Conservation (phyloP, 2,329 filamentous ascomycete species). For the Verticillium albo-atrum region DNA sequence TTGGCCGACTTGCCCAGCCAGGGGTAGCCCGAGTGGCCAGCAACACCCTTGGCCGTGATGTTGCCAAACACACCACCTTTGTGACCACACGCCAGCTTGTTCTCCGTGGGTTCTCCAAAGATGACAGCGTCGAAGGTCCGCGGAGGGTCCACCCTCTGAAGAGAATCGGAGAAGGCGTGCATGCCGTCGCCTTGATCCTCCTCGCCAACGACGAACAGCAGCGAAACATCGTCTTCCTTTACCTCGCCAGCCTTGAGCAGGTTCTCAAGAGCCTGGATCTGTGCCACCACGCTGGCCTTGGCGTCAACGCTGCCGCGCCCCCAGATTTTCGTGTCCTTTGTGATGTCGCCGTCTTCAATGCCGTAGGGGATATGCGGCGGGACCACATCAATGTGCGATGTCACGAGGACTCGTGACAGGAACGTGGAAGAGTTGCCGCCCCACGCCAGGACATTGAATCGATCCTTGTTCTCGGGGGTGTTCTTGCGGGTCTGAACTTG, state of each 20-base stretch:
- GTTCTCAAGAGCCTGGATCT: conserved; percentile 63
- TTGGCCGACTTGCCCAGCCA: conserved; percentile 85
- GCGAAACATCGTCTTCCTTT: conserved; percentile 46
- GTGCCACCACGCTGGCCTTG: conserved; percentile 67
- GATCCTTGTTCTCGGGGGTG: conserved; percentile 22
- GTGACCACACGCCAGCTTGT: conserved; percentile 83
- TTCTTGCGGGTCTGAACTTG: conserved; percentile 29
- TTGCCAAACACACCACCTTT: conserved; percentile 75
- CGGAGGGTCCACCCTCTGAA: conserved; percentile 25
- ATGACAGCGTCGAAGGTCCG: conserved; percentile 61
- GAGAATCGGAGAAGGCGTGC: conserved; percentile 44
- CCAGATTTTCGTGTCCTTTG: conserved; percentile 49
- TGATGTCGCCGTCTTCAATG: conserved; percentile 42
- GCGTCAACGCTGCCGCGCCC: conserved; percentile 73
- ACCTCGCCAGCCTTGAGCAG: conserved; percentile 40
- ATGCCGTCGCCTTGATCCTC: conserved; percentile 81
- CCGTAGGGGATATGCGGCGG: conserved; percentile 69
- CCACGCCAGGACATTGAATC: conserved; percentile 78
- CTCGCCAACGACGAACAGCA: conserved; percentile 75
- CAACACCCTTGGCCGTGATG: conserved; percentile 66
- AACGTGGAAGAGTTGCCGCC: conserved; percentile 37
- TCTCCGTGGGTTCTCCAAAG: conserved; percentile 91
- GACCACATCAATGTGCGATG: conserved; percentile 78
- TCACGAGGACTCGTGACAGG: conserved; percentile 59
- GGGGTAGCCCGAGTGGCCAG: conserved; percentile 86